Evolutionary conservation across 108 stramenopile genomes (phyloP).

Genomic region (Nitzschia inconspicua): DNA sequence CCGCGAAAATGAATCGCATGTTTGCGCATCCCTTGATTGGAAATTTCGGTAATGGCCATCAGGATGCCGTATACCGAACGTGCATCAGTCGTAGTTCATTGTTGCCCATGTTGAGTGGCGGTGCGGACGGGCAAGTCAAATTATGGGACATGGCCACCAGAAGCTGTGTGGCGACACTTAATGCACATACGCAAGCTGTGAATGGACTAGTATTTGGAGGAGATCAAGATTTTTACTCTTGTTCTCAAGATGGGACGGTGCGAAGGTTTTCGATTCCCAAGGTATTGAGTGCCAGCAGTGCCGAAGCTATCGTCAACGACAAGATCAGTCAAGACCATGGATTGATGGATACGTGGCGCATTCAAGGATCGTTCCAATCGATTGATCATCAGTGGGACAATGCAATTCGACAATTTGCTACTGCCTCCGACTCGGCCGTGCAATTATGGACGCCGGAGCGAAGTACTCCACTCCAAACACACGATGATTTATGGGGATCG

Average conservation of each 20-base stretch:
- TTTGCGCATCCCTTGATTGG: slow-evolving; percentile 93
- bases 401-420: slow-evolving; percentile 73
- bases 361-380: slow-evolving; percentile 71
- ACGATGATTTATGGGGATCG: slow-evolving; percentile 86
- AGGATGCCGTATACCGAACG: slow-evolving; percentile 87
- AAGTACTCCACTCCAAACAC: slow-evolving; percentile 73
- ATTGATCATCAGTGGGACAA: slow-evolving; percentile 96
- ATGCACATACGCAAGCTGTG: slow-evolving; percentile 66
- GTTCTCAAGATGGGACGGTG: slow-evolving; percentile 88
- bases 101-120: slow-evolving; percentile 86
- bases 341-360: slow-evolving; percentile 49
- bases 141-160: slow-evolving; percentile 94
- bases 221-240: slow-evolving; percentile 82
- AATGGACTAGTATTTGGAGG: slow-evolving; percentile 68
- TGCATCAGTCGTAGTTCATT: slow-evolving; percentile 71
- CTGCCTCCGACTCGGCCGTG: slow-evolving; percentile 88
- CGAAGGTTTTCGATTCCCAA: slow-evolving; percentile 62
- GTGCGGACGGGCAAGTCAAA: slow-evolving; percentile 90
- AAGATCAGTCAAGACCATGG: slow-evolving; percentile 19
- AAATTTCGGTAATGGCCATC: slow-evolving; percentile 89
- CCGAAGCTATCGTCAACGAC: neutral
- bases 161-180: slow-evolving; percentile 67
- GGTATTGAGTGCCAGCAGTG: slow-evolving; percentile 16
- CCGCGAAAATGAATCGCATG: slow-evolving; percentile 97
- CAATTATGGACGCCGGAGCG: slow-evolving; percentile 90